These are phyloP conservation scores for Simmondsia chinensis DNA, from an alignment of 148 eudicot genomes.

Conservation along the genomic window DNA sequence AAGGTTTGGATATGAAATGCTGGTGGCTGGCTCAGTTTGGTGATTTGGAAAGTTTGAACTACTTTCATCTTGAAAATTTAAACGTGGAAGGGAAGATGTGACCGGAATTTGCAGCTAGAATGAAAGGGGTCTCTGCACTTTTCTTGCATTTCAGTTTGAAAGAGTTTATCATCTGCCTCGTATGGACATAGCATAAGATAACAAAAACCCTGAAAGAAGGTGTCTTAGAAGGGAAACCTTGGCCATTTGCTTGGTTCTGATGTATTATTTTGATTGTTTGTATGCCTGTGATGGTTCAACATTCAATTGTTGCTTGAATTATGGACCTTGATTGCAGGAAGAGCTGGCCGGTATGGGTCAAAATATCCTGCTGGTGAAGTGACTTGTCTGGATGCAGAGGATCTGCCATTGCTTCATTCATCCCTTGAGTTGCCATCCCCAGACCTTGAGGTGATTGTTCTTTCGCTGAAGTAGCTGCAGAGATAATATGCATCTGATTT, in stretches of 20 bases:
- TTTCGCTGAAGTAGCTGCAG: background rate
- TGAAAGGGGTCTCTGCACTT: no score
- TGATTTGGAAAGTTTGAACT: no score
- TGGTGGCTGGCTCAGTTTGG: no score
- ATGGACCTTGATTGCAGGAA: conserved; percentile 41
- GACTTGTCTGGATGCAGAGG: conserved; percentile 65
- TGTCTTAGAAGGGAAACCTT: background rate
- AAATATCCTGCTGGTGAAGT: conserved; percentile 86
- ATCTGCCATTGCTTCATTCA: conserved; percentile 75
- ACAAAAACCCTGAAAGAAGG: background rate
- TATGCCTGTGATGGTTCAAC: background rate
- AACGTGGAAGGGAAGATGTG: no score
- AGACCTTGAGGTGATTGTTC: conserved; percentile 47
- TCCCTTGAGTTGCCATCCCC: conserved; percentile 70
- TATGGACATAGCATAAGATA: background rate
- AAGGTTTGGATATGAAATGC: no score
- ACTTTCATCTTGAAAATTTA: no score
- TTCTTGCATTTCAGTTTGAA: no score
- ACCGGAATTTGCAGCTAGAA: no score
- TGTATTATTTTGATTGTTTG: background rate
- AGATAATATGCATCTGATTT: background rate
- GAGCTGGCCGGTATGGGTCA: conserved; percentile 97
- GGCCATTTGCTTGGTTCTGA: no score
- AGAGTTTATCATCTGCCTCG: no score
- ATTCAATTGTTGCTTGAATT: background rate